These are phyloP conservation scores for Leucosporidium scottii DNA, from an alignment of 768 basidiomycete species.

Conservation along the genomic window DNA sequence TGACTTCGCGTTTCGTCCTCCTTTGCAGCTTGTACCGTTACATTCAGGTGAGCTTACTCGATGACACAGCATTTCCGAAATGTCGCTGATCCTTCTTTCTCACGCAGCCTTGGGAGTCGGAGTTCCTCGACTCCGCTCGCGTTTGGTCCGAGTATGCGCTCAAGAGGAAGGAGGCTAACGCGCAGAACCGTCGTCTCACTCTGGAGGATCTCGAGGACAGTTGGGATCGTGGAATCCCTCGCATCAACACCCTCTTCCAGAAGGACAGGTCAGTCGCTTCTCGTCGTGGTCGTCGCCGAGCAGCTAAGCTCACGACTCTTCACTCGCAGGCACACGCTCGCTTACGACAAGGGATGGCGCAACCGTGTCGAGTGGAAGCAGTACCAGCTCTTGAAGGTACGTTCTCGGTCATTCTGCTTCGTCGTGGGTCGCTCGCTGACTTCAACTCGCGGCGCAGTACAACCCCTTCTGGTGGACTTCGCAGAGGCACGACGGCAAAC, in stretches of 20 bases:
- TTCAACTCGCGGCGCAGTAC: slow-evolving; percentile 43
- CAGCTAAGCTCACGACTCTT: neutral
- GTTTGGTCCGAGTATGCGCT: slow-evolving; percentile 99
- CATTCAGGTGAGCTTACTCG: slow-evolving; percentile 22
- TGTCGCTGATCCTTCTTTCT: neutral
- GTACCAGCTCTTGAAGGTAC: slow-evolving; percentile 76
- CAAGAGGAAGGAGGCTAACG: slow-evolving; percentile 99
- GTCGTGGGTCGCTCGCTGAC: slow-evolving; percentile 10
- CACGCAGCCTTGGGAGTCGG: slow-evolving; percentile 53
- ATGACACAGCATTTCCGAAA: neutral
- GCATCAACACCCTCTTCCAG: slow-evolving; percentile 98
- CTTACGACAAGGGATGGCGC: slow-evolving; percentile 99
- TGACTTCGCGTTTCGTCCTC: neutral
- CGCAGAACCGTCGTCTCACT: slow-evolving; percentile 91
- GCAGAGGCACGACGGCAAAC: slow-evolving; percentile 56
- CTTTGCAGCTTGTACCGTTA: slow-evolving; percentile 58
- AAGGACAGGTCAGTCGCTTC: slow-evolving; percentile 60
- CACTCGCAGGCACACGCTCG: slow-evolving; percentile 73
- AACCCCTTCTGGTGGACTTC: slow-evolving; percentile 99
- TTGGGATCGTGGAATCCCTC: slow-evolving; percentile 97
- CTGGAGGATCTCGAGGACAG: slow-evolving; percentile 96
- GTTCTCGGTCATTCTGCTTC: neutral
- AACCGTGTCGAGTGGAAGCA: slow-evolving; percentile 97
- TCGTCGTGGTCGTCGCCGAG: neutral
- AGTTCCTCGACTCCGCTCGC: slow-evolving; percentile 93